Evolutionary conservation across 306 rosid species (phyloP).

Genomic region (Calophaca sinica): DNA sequence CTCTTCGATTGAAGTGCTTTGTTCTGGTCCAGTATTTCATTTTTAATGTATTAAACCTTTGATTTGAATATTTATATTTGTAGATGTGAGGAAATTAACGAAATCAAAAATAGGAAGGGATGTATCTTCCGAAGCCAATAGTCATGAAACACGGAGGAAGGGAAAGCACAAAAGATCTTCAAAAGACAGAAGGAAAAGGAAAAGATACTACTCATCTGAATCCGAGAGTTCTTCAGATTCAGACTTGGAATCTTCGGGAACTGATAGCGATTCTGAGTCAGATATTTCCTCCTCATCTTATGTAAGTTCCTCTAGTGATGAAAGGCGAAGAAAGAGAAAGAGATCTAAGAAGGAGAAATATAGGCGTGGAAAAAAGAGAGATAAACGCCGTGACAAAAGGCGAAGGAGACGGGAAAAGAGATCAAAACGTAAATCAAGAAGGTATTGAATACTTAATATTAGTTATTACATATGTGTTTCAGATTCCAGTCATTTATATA

Average conservation of each 20-base stretch:
- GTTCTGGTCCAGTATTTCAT: background rate
- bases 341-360: slow-evolving; percentile 75
- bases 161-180: slow-evolving; percentile 77
- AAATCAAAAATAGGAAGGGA: slow-evolving; percentile 59
- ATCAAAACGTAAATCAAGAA: slow-evolving; percentile 74
- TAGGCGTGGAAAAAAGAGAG: slow-evolving; percentile 72
- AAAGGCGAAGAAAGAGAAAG: slow-evolving; percentile 80
- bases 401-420: slow-evolving; percentile 68
- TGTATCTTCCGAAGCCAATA: slow-evolving; percentile 64
- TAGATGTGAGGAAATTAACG: slow-evolving; percentile 68
- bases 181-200: slow-evolving; percentile 73
- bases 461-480: background rate
- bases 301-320: slow-evolving; percentile 84
- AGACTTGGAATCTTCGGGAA: slow-evolving; percentile 75
- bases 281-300: slow-evolving; percentile 73
- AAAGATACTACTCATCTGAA: slow-evolving; percentile 69
- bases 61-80: slow-evolving; percentile 24
- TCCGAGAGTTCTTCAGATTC: slow-evolving; percentile 86
- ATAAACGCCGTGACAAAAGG: slow-evolving; percentile 70
- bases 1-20: background rate
- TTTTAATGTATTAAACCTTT: slow-evolving; percentile 5
- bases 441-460: slow-evolving; percentile 53
- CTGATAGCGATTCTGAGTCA: slow-evolving; percentile 86
- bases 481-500: slow-evolving; percentile 8
- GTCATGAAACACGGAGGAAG: slow-evolving; percentile 61